Base-by-base conservation (phyloP, 345 rosid species). In the Syzygium aromaticum region DNA sequence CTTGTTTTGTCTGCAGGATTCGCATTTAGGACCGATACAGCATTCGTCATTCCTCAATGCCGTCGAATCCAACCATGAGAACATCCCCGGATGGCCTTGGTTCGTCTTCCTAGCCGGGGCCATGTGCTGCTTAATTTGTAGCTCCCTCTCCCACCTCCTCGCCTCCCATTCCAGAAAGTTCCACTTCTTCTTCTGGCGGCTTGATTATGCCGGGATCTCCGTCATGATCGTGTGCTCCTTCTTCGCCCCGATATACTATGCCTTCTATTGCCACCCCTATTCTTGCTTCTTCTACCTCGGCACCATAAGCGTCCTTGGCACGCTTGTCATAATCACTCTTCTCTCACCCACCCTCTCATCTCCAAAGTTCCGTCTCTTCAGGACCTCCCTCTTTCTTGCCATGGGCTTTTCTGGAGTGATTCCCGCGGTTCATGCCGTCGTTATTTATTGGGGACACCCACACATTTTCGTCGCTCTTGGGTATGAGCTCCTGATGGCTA, bases 161-260 rank as follows among this genome's bases (percentile, higher is more conserved):
- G 99, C 98, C 80, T 96, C 96, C 88, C 99, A 98, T 88, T 96
- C 99, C 13, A 93, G 89, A 88, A 87, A 89, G 43, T 94, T 93
- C 92, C 92, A 89, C 92, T 90, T 92, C 91, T 94, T 96, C 95
- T 96, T 98, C 90, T 96, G 99, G 99, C 97, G 98, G 51, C 92
- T 98, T 7, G 98, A 98, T 91, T 98, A 98, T 7, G 96, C 99
- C 0, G 99, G 99, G 67, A 98, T 98, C 90, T 96, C 98, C 54
- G 92, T 95, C 67, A 96, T 96, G 99, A 96, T 98, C 14, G 94
- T 98, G 89, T 95, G 92, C 87, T 96, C 99, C 23, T 98, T 96
- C 94, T 94, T 93, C 28, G 98, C 97, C 51, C 99, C 99, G 7
- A 89, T 98, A 91, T 98, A 98, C 86, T 96, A 98, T 83, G 92